Evolutionary conservation across 1,139 yeast genomes (phyloP).

Genomic region (Diutina mesorugosa): DNA sequence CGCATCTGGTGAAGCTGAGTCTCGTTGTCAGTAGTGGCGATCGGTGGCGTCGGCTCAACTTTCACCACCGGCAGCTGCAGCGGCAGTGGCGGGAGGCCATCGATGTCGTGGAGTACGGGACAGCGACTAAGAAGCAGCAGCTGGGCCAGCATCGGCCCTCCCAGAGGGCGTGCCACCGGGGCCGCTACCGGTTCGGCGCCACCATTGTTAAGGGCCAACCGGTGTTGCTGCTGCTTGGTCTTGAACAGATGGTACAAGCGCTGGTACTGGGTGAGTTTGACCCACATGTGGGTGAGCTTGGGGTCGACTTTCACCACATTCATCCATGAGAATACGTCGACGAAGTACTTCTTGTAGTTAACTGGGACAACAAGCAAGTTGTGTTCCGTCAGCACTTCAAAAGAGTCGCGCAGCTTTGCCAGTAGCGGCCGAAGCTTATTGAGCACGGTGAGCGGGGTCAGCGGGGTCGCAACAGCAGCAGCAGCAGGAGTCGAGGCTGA

Average conservation of each 20-base stretch:
- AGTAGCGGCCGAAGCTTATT: constrained; percentile 9
- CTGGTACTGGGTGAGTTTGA: constrained; percentile 26
- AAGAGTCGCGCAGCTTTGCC: constrained; percentile 3
- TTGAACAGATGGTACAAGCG: constrained; percentile 28
- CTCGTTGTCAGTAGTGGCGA: neutral
- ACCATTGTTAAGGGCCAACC: too few species aligned
- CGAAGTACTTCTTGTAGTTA: constrained; percentile 1
- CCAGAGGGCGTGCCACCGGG: neutral
- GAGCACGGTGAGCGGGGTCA: constrained; percentile 9
- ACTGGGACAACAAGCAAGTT: constrained; percentile 4
- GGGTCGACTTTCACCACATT: constrained; percentile 29
- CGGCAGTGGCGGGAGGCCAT: neutral
- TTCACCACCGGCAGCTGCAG: neutral
- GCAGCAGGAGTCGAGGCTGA: neutral
- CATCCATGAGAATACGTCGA: constrained; percentile 25
- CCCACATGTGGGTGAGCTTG: constrained; percentile 29
- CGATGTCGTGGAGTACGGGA: neutral
- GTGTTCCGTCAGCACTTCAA: constrained; percentile 12
- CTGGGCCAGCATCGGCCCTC: neutral
- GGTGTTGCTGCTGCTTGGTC: constrained; percentile 10
- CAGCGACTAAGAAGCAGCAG: neutral
- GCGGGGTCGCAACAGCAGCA: neutral
- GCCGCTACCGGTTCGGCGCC: neutral
- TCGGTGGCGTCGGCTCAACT: neutral
- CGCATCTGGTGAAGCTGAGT: constrained; percentile 4